Conservation (phyloP, 1,284 basidiomycete genomes). For the Puccinia sorghi region DNA sequence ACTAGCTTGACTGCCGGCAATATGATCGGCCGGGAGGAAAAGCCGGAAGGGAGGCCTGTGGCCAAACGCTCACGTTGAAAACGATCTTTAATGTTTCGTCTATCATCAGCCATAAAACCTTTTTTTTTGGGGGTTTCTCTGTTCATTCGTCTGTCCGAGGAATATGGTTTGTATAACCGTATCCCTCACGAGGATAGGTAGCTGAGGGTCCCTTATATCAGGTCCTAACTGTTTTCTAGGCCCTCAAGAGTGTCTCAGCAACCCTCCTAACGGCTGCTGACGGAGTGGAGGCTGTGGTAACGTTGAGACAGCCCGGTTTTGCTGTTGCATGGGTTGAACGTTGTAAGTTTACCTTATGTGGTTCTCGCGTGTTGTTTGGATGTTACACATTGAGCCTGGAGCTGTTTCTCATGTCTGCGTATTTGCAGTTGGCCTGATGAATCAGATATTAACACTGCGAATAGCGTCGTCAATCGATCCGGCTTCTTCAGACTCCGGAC, state of each 20-base stretch:
- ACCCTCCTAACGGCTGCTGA: slow-evolving; percentile 21
- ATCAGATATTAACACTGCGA: slow-evolving; percentile 1
- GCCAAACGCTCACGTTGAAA: slow-evolving; percentile 18
- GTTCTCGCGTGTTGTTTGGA: slow-evolving; percentile 25
- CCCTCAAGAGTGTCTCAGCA: background rate
- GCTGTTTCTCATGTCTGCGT: slow-evolving; percentile 4
- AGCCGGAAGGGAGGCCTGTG: slow-evolving; percentile 31
- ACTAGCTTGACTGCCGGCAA: slow-evolving; percentile 35
- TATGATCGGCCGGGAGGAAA: slow-evolving; percentile 30
- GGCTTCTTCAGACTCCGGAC: slow-evolving; percentile 19
- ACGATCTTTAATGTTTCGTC: slow-evolving; percentile 8
- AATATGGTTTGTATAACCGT: background rate
- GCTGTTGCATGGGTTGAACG: slow-evolving; percentile 21
- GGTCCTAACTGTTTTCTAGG: background rate
- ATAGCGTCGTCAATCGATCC: slow-evolving; percentile 18
- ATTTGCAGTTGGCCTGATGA: slow-evolving; percentile 21
- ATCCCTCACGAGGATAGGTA: background rate
- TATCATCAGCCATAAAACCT: slow-evolving; percentile 10
- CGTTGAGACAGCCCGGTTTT: background rate
- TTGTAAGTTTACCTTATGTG: slow-evolving; percentile 10
- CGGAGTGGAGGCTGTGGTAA: slow-evolving; percentile 1
- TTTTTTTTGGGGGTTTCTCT: background rate
- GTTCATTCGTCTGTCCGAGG: slow-evolving; percentile 7
- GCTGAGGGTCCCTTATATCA: background rate
- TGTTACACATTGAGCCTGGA: background rate